These are phyloP conservation scores for Picocystis sp. DNA, from an alignment of 163 green algal genomes.

Conservation along the genomic window DNA sequence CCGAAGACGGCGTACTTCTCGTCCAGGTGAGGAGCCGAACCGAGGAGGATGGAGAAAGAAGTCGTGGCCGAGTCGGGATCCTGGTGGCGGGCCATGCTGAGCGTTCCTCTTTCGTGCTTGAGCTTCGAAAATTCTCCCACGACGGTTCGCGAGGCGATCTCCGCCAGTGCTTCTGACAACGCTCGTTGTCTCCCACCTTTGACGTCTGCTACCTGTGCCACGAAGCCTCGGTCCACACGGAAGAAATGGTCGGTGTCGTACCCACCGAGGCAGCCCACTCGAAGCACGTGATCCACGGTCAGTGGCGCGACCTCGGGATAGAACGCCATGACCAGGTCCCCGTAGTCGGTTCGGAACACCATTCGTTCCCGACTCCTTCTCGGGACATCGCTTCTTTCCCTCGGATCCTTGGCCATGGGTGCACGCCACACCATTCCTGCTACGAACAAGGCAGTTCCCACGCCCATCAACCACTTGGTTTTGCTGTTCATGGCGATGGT, in stretches of 20 bases:
- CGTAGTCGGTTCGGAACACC: too few species aligned
- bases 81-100: conserved; percentile 55
- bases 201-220: conserved; percentile 65
- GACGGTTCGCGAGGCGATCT: not conserved
- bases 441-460: too few species aligned
- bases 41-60: conserved; percentile 80
- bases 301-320: conserved; percentile 44
- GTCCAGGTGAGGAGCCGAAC: conserved; percentile 72
- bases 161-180: conserved; percentile 17
- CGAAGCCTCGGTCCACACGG: conserved; percentile 77
- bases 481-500: too few species aligned
- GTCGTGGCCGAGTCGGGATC: conserved; percentile 73
- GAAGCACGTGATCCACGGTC: conserved; percentile 57
- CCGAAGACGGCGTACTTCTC: conserved; percentile 23
- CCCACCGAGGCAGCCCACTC: conserved; percentile 34
- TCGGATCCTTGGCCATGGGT: too few species aligned
- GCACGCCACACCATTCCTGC: too few species aligned
- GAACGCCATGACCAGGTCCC: not conserved
- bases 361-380: too few species aligned
- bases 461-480: too few species aligned
- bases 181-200: conserved; percentile 28
- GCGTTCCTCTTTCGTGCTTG: conserved; percentile 31
- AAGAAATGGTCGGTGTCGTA: conserved; percentile 69
- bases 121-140: conserved; percentile 1
- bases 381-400: too few species aligned